phyloP scores from a whole-genome alignment of 495 filamentous ascomycete species.

The Penicillium atrosanguineum region DNA sequence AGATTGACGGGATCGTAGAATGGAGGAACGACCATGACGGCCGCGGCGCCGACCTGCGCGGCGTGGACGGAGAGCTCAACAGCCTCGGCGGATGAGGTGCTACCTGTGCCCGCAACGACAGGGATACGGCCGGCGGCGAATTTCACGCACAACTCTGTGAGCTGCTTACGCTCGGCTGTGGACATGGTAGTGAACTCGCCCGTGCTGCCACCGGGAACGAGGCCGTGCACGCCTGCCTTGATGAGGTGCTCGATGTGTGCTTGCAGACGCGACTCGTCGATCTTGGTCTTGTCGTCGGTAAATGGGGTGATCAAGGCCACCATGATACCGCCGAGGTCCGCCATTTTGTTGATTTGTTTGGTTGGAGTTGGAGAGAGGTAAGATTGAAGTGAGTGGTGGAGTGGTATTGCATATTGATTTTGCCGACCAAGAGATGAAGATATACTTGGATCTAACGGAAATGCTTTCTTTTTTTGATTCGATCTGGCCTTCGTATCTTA shows the following conservation, averaged over 20 bases:
- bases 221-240: conserved; percentile 34
- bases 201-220: conserved; percentile 40
- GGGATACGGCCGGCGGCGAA: conserved; percentile 35
- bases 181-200: conserved; percentile 38
- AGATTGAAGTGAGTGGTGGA: not conserved
- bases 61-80: conserved; percentile 38
- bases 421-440: not conserved
- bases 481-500: not conserved
- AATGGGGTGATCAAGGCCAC: conserved; percentile 41
- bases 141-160: conserved; percentile 36
- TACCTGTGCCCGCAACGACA: conserved; percentile 34
- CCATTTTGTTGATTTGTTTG: conserved; percentile 13
- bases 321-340: conserved; percentile 30
- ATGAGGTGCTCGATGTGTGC: conserved; percentile 38
- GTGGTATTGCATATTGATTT: not conserved
- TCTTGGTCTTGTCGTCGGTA: conserved; percentile 31
- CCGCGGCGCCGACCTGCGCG: conserved; percentile 26
- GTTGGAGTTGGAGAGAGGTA: not conserved
- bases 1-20: conserved; percentile 37
- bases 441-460: conserved; percentile 1
- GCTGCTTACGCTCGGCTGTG: conserved; percentile 35
- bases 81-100: conserved; percentile 25
- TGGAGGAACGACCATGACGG: conserved; percentile 40
- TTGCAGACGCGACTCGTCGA: conserved; percentile 31
- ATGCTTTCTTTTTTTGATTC: conserved; percentile 8